A percentile compares a stretch with the other conserved stretches of the same genome.
phyloP scores from a whole-genome alignment of 169 alveolate species.

The Plasmodium falciparum region DNA sequence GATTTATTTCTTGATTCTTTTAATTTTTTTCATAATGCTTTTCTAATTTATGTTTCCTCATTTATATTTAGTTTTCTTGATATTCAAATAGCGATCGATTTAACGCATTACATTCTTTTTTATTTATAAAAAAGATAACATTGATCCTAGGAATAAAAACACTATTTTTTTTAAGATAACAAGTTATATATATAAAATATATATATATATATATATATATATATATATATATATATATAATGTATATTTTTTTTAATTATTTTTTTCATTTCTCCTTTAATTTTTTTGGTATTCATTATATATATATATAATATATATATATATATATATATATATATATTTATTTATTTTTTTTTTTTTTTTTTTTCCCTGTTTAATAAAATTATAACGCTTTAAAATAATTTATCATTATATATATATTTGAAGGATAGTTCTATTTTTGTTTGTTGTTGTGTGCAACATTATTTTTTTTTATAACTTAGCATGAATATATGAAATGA shows the following conservation, averaged over 20 bases:
- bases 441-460: too few relatives aligned
- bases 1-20: constrained; percentile 15
- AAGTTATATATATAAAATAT: background rate
- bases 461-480: too few relatives aligned
- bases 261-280: too few relatives aligned
- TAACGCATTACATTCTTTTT: constrained; percentile 40
- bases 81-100: constrained; percentile 31
- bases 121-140: background rate
- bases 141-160: background rate
- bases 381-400: too few relatives aligned
- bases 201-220: constrained; percentile 7
- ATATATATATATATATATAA: background rate
- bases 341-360: background rate
- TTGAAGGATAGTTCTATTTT: too few relatives aligned
- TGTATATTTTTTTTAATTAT: background rate
- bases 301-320: too few relatives aligned
- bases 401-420: too few relatives aligned
- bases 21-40: constrained; percentile 42
- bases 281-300: too few relatives aligned
- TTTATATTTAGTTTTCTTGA: constrained; percentile 42
- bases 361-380: background rate
- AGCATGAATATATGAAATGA: too few relatives aligned
- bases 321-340: background rate
- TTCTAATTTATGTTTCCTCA: constrained; percentile 16
- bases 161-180: background rate